Evolutionary conservation across 768 basidiomycete species (phyloP).

Genomic region (Tulasnella sp.): DNA sequence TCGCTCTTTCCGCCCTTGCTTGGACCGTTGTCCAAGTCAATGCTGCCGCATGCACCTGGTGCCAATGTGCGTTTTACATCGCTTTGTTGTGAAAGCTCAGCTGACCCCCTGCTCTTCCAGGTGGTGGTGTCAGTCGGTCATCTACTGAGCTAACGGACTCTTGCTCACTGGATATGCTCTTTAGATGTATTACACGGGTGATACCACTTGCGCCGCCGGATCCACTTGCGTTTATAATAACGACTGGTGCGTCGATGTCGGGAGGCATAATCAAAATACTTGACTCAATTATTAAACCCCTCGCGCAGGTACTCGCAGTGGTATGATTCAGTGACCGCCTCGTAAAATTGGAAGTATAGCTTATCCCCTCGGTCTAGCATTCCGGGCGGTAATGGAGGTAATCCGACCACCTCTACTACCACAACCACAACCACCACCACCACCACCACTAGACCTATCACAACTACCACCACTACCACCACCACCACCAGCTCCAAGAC

Average conservation of each 20-base stretch:
- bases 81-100: too few species aligned
- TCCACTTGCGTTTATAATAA: conserved; percentile 28
- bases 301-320: neutral
- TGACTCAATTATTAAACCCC: neutral
- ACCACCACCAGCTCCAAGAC: neutral
- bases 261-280: neutral
- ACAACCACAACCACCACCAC: conserved; percentile 16
- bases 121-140: neutral
- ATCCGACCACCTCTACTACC: conserved; percentile 21
- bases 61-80: conserved; percentile 4
- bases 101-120: neutral
- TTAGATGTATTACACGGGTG: conserved; percentile 25
- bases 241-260: conserved; percentile 25
- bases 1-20: conserved; percentile 8
- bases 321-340: neutral
- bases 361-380: conserved; percentile 2
- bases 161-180: neutral
- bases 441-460: conserved; percentile 18
- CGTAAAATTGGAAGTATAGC: neutral
- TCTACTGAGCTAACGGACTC: neutral
- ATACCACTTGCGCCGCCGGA: conserved; percentile 34
- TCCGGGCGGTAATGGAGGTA: neutral
- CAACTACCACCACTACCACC: neutral
- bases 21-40: conserved; percentile 10
- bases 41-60: neutral